Conservation (phyloP, 208 protist species). For the Porcisia deanei region DNA sequence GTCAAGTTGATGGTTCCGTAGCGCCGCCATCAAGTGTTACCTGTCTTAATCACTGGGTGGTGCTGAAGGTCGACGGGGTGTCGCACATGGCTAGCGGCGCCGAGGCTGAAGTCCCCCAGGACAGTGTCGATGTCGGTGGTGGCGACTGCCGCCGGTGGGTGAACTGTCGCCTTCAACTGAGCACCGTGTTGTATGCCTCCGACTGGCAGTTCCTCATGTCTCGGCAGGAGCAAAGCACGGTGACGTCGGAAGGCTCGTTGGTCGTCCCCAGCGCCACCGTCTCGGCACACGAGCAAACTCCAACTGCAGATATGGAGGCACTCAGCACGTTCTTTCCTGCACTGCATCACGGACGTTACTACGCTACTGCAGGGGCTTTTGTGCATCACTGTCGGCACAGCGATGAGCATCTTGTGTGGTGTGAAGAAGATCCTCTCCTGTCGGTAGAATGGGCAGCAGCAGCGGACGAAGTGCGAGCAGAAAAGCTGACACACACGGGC, state of each 20-base stretch:
- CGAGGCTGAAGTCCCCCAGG: neutral
- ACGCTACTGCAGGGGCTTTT: conserved; percentile 42
- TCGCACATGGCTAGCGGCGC: neutral
- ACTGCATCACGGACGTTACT: conserved; percentile 59
- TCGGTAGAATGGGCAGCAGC: conserved; percentile 23
- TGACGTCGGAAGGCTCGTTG: neutral
- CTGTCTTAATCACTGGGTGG: neutral
- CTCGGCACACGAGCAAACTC: neutral
- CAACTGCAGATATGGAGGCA: conserved; percentile 47
- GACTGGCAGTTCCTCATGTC: conserved; percentile 20
- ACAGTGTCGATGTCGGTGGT: neutral
- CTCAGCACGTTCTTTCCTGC: conserved; percentile 66
- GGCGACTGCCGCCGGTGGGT: neutral
- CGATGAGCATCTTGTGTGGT: conserved; percentile 63
- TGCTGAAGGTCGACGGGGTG: neutral
- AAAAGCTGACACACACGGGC: too few species aligned
- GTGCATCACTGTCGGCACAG: conserved; percentile 52
- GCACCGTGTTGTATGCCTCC: conserved; percentile 8
- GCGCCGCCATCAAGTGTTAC: neutral
- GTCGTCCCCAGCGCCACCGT: neutral
- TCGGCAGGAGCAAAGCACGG: neutral
- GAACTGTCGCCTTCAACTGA: neutral
- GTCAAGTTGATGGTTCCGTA: neutral
- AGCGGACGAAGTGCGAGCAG: neutral
- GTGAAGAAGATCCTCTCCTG: conserved; percentile 53